Evolutionary conservation across 305 asterid species (phyloP), one percentile per base, ranked within the genome.

Genomic region (Salvia sclarea): DNA sequence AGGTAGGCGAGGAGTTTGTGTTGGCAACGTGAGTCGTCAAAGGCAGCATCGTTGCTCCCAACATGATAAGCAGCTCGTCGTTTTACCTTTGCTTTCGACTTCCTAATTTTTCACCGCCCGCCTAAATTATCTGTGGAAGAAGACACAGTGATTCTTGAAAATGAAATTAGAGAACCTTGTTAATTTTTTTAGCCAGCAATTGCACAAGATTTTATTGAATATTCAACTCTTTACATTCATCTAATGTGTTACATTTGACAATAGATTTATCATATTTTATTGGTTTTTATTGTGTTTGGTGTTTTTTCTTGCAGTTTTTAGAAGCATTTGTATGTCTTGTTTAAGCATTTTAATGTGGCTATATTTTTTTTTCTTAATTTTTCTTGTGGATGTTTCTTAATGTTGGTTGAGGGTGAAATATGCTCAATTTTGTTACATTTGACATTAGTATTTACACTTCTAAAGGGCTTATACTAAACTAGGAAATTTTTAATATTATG

Each of bases 131-230:
- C 58, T 31, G 37, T 56, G 35, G 71, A 50, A 61, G 71, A 50
- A 61, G 49, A 14, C 30, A 63, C 40, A 61, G 10, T 64, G 62
- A 64, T 75, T 75, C 64, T 70, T 69, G 18, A 60, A 28, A 64
- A 56, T 20, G 65, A 63, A 55, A 64, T 25, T 40, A 58, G 80
- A 64, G 75, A 55, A 37, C 63, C 72, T 63, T 64, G 61, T 18
- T 25, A 20, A 13, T 50, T 69, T 35, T 48, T 62, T 38, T 54
- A 54, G 75, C 18, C 52, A 72, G 24, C 55, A 77, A 50, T 68
- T 65, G 72, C 69, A 56, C 68, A 68, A 41, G 61, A 68, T 64
- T n/a, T n/a, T 77, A 41, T 56, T 72, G 73, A 69, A 57, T 61
- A 57, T 73, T 63, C 43, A 40, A 49, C 56, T 41, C 16, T 17